phyloP scores from a whole-genome alignment of 345 rosid genomes.

The Diplotaxis tenuifolia region DNA sequence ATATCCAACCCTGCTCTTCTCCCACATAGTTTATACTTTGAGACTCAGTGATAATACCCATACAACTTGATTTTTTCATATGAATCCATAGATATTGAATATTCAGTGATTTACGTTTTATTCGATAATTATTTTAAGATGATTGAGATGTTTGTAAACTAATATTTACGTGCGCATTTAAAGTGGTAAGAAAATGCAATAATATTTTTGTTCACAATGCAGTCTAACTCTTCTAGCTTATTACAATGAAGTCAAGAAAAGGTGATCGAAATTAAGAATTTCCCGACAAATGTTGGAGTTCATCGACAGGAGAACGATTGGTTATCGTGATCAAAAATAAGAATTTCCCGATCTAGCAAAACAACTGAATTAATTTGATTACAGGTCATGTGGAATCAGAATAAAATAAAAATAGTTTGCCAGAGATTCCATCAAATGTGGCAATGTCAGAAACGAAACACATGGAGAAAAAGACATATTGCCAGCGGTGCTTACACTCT shows the following conservation, averaged over 20 bases:
- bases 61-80: neutral
- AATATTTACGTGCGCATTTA: neutral
- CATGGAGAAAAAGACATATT: conserved; percentile 12
- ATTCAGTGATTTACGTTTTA: neutral
- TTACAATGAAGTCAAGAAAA: neutral
- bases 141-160: neutral
- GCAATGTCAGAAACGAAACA: neutral
- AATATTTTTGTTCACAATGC: neutral
- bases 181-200: neutral
- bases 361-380: neutral
- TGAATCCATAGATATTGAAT: neutral
- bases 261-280: neutral
- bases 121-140: neutral
- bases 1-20: neutral
- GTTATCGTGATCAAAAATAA: neutral
- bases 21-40: neutral
- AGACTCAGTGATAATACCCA: neutral
- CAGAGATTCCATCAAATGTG: neutral
- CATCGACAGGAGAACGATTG: neutral
- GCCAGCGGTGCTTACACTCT: conserved; percentile 10
- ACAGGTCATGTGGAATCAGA: neutral
- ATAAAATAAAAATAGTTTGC: neutral
- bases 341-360: neutral
- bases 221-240: neutral
- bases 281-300: neutral